Evolutionary conservation across 2,329 filamentous ascomycete genomes (phyloP).

Genomic region (Ophiostoma piceae): DNA sequence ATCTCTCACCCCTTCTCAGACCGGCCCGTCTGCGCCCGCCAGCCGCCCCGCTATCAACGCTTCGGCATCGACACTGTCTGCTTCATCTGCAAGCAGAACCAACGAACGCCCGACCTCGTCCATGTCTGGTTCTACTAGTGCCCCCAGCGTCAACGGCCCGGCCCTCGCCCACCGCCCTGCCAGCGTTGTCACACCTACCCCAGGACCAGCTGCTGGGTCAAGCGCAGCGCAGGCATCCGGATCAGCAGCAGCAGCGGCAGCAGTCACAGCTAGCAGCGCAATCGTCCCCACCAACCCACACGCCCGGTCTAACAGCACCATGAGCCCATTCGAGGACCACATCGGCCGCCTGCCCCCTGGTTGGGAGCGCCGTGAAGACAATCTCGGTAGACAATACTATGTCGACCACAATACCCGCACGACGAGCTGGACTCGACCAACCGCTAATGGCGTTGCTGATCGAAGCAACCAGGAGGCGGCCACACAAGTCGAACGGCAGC

Average conservation of each 20-base stretch:
- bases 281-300: conserved; percentile 36
- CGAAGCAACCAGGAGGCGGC: conserved; percentile 79
- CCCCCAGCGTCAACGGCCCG: conserved; percentile 37
- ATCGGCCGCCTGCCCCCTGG: conserved; percentile 87
- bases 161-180: conserved; percentile 44
- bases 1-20: conserved; percentile 3
- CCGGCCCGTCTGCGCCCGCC: conserved; percentile 8
- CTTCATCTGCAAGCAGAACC: conserved; percentile 39
- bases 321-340: conserved; percentile 94
- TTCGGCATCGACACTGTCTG: conserved; percentile 43
- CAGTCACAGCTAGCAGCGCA: conserved; percentile 44
- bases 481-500: conserved; percentile 84
- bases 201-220: conserved; percentile 27
- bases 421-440: conserved; percentile 91
- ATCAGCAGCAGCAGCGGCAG: conserved; percentile 4
- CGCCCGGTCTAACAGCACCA: conserved; percentile 48
- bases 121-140: conserved; percentile 47
- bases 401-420: conserved; percentile 96
- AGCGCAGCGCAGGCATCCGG: conserved; percentile 12
- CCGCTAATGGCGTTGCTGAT: conserved; percentile 70
- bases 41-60: conserved; percentile 43
- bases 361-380: conserved; percentile 95
- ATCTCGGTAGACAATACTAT: conserved; percentile 92
- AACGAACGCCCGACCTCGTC: conserved; percentile 51
- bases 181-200: conserved; percentile 39